A percentile compares a stretch with the other conserved stretches of the same genome.
Evolutionary conservation across 768 basidiomycete species (phyloP).

Genomic region (Tulasnella sp.): DNA sequence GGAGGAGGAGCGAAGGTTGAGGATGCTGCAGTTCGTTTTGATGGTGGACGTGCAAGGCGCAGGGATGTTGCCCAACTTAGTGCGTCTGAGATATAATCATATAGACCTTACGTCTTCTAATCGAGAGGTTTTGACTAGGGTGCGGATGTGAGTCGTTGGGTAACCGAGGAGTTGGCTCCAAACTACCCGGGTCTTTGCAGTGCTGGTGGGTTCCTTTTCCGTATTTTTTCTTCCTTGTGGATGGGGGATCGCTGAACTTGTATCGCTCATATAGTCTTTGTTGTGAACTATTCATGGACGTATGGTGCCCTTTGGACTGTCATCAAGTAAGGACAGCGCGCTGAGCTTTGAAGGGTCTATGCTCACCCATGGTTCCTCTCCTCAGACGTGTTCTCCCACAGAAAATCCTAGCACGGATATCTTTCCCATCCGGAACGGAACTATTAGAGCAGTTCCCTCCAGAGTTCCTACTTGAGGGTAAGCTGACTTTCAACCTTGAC

Average conservation of each 20-base stretch:
- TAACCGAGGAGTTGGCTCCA: slow-evolving; percentile 18
- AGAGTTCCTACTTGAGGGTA: slow-evolving; percentile 25
- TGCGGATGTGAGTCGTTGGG: slow-evolving; percentile 25
- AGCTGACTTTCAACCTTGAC: neutral
- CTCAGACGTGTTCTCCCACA: slow-evolving; percentile 23
- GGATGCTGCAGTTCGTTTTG: slow-evolving; percentile 27
- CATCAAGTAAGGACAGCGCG: slow-evolving; percentile 15
- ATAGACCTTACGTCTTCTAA: neutral
- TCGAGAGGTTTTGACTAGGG: neutral
- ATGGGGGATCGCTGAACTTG: neutral
- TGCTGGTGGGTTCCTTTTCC: slow-evolving; percentile 4
- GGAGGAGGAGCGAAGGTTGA: slow-evolving; percentile 5
- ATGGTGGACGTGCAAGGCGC: slow-evolving; percentile 27
- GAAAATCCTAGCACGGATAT: slow-evolving; percentile 21
- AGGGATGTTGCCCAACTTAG: slow-evolving; percentile 24
- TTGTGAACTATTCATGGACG: slow-evolving; percentile 29
- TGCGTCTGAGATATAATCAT: neutral
- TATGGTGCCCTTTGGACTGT: slow-evolving; percentile 26
- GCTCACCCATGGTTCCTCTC: neutral
- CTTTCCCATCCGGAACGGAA: slow-evolving; percentile 22
- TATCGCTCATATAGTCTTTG: slow-evolving; percentile 8
- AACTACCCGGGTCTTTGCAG: slow-evolving; percentile 27
- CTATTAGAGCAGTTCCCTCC: slow-evolving; percentile 19
- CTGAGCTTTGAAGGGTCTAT: neutral
- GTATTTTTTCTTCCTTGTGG: neutral